phyloP scores from a whole-genome alignment of 805 yeast species.

The Maudiozyma turicensis region DNA sequence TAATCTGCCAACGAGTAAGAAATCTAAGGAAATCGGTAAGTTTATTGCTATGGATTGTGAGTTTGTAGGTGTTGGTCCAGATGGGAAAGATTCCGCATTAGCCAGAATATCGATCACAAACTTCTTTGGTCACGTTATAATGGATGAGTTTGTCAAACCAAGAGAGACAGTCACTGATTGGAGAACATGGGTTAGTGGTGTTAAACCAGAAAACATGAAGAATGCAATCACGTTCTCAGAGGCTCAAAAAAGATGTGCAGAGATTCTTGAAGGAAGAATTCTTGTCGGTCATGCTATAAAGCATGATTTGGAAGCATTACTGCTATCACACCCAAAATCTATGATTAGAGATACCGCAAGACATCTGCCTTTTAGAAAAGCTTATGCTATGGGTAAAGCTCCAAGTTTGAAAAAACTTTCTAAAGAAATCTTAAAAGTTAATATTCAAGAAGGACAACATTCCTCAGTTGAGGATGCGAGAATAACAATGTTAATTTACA shows the following conservation, averaged over 20 bases:
- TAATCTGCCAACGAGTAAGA: constrained; percentile 5
- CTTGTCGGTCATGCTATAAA: constrained; percentile 81
- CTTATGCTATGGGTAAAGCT: constrained; percentile 51
- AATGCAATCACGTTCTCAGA: constrained; percentile 56
- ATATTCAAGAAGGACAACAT: constrained; percentile 68
- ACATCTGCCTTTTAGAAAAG: constrained; percentile 45
- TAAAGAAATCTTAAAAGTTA: constrained; percentile 43
- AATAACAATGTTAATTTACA: constrained; percentile 76
- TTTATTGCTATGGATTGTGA: constrained; percentile 86
- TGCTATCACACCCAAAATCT: constrained; percentile 55
- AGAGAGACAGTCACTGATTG: constrained; percentile 71
- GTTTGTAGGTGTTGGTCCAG: constrained; percentile 82
- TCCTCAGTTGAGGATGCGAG: constrained; percentile 87
- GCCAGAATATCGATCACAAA: constrained; percentile 87
- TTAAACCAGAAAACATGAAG: constrained; percentile 58
- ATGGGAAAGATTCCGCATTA: constrained; percentile 58
- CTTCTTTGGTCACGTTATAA: constrained; percentile 59
- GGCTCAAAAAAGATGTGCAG: constrained; percentile 50
- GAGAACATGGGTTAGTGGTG: constrained; percentile 90
- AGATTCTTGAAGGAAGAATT: constrained; percentile 43
- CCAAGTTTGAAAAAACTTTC: constrained; percentile 66
- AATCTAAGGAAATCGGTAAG: constrained; percentile 48
- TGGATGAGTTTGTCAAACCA: constrained; percentile 73
- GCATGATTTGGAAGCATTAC: constrained; percentile 64
- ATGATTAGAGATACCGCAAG: constrained; percentile 67